Percentiles rank a stretch among this genome's conserved stretches.
Evolutionary conservation across 352 stramenopile species (phyloP).

Genomic region (Phytophthora constricta): DNA sequence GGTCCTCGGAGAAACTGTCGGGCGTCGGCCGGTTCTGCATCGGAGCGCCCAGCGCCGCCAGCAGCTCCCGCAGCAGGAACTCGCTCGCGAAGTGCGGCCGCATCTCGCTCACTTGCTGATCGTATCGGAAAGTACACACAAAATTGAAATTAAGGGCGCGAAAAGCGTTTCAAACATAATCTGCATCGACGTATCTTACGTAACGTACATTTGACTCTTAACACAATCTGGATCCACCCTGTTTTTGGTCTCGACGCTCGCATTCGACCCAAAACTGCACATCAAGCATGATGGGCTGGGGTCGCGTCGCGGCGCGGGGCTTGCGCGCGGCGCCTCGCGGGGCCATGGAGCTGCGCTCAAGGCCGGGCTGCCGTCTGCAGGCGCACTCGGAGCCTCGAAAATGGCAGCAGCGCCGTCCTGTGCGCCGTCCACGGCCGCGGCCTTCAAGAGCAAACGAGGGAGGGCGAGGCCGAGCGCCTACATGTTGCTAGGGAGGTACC

Average conservation of each 20-base stretch:
- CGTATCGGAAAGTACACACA: not conserved
- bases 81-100: slow-evolving; percentile 44
- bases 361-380: slow-evolving; percentile 18
- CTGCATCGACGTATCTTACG: too few species aligned
- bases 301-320: slow-evolving; percentile 25
- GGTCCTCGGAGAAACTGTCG: slow-evolving; percentile 46
- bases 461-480: slow-evolving; percentile 22
- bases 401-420: slow-evolving; percentile 9
- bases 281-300: slow-evolving; percentile 37
- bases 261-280: not conserved
- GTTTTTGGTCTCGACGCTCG: too few species aligned
- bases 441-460: slow-evolving; percentile 32
- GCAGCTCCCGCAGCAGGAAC: slow-evolving; percentile 66
- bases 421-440: slow-evolving; percentile 5
- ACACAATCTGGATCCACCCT: too few species aligned
- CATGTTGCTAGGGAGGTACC: slow-evolving; percentile 33
- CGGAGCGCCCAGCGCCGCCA: slow-evolving; percentile 47
- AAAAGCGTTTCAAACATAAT: too few species aligned
- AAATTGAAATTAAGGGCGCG: not conserved
- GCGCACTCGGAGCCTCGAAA: slow-evolving; percentile 11
- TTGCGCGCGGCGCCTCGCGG: slow-evolving; percentile 26
- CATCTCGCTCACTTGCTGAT: not conserved
- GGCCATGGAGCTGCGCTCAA: slow-evolving; percentile 26
- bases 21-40: not conserved
- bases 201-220: too few species aligned